Evolutionary conservation across 2,329 filamentous ascomycete genomes (phyloP), one percentile per base, ranked within the genome.

Genomic region (Colletotrichum destructivum): DNA sequence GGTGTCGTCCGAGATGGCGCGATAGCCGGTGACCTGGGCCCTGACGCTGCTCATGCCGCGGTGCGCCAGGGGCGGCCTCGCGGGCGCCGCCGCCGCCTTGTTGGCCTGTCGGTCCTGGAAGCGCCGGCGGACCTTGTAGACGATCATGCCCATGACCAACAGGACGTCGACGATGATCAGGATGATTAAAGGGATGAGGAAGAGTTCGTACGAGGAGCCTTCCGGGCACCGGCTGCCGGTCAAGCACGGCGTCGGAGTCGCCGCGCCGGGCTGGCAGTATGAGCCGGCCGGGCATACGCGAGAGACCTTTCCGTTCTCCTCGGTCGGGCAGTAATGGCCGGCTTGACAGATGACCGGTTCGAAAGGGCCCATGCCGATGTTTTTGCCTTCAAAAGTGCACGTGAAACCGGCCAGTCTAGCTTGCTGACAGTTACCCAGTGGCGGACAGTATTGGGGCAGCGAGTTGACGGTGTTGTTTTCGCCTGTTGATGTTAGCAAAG

Each of bases 241-340:
- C 18, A 77, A 77, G 71, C 88, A 90, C 13, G 84, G 84, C 3
- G 83, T 85, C 2, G 88, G 86, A 7, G 81, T 78, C 1, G 82
- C 76, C 5, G 85, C 83, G 7, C 88, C 88, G 0, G 83, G 82
- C 40, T 86, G 87, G 71, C 88, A 90, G 73, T 86, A 90, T 3
- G 81, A 81, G 31, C 87, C 87, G 11, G 79, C 71, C 0, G 86
- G 86, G 62, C 88, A 89, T 12, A 71, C 61, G 4, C 84, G 73
- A 54, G 80, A 82, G 66, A 84, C 75, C 52, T 78, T 82, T 12
- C 84, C 84, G 26, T 75, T 66, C 5, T 66, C 66, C 2, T 66
- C 44, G 8, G 73, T 76, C 1, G 87, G 87, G 61, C 88, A 89
- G 72, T 88, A 89, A 62, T 77, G 81, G 2, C 87, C 87, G 47